Base-by-base conservation (phyloP, 2,329 filamentous ascomycete species). In the Cladosporium oxysporum region DNA sequence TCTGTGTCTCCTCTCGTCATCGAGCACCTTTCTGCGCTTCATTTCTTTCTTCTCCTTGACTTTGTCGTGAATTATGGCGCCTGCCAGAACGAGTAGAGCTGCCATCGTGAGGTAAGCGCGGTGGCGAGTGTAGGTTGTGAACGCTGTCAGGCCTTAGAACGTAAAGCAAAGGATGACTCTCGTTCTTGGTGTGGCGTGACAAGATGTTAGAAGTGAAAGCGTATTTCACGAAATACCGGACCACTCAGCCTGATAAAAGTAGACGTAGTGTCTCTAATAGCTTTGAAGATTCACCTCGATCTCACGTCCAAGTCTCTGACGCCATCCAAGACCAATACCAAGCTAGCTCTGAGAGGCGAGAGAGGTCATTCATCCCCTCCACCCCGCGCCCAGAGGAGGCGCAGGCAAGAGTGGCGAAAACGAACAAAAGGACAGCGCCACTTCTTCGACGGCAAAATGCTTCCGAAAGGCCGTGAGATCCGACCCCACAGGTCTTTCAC, bases 11-110 rank as follows among this genome's bases (percentile, higher is more conserved):
- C 50, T 63, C 35, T 63, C 61, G 6, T 44, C 26, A 10, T 57
- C 50, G 10, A 55, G 35, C 18, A 16, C 37, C 26, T 57, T 63
- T 57, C 50, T 63, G 23, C 66, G 66, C 50, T 71, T 71, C 49
- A 59, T 61, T 33, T 71, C 66, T 57, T 71, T 71, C 64, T 64
- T 70, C 61, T 71, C 66, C 29, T 70, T 66, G n/a, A 71, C 61
- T 6, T 67, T 57, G 23, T 74, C 69, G 35, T 69, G 68, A 21
- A 75, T 64, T 47, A 68, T 67, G 12, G 70, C 61, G 7, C 66
- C 69, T 8, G 66, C 72, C 7, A 69, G 55, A n/a, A 75, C 70
- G 23, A 75, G 44, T 5, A 71, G 63, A 16, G 69, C 68, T 6
- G 72, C 73, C 73, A 75, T 75, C 18, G 23, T 47, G 7, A 14